Base-by-base conservation (phyloP, 2,329 filamentous ascomycete genomes). In the Rugonectria rugulosa region DNA sequence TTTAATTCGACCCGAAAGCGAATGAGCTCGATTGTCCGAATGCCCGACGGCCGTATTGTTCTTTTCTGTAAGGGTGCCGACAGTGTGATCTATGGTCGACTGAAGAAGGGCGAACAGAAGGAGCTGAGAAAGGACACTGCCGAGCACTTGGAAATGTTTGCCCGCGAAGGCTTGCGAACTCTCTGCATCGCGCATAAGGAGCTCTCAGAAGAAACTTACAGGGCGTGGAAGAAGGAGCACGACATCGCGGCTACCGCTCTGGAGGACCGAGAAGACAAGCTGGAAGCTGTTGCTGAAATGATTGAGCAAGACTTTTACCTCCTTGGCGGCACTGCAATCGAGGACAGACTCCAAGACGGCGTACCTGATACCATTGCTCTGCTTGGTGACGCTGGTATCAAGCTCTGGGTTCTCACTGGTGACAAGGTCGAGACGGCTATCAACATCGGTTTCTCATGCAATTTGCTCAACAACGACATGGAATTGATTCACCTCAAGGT, bases 391-490 rank as follows among this genome's bases (percentile, higher is more conserved):
- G 95, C 95, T 49, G 96, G 96, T 72, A 97, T 99, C 75, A 99
- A 99, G 76, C 85, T 99, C 7, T 99, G 95, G 95, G 95, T 99
- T 49, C 79, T 99, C 62, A 99, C 95, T 14, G 95, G 96, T 61
- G 95, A 99, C 81, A 99, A 98, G 76, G 94, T 98, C 26, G 95
- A 99, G 77, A 99, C 95, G 20, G 95, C 96, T 54, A 99, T 99
- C 86, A 99, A 99, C 77, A 99, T 99, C 70, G 95, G 95, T 3
- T 99, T 98, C 76, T 99, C 96, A 10, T 99, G 96, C 79, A 99
- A 99, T 67, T 82, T 99, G 26, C 84, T 99, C 51, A 92, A 94
- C 75, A 99, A 97, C 73, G 91, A 97, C 64, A 97, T 99, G 95
- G 95, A 99, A 65, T 79, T 99, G 59, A 90, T 99, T 61, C 86